Evolutionary conservation across 768 basidiomycete species (phyloP), one percentile per base, ranked within the genome.

Genomic region (Kwoniella bestiolae): DNA sequence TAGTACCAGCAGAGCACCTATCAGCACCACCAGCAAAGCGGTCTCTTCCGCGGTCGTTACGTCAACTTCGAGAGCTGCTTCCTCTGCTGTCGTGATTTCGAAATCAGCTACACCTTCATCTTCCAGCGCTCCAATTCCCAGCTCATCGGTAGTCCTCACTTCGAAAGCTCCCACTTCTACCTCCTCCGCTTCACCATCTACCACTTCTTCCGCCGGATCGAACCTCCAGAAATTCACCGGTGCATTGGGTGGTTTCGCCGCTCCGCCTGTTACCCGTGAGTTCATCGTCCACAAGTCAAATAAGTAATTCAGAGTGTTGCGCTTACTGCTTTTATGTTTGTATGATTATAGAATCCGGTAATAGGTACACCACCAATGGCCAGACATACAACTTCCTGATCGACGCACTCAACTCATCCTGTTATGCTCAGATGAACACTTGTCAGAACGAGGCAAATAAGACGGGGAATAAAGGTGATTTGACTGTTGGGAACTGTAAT

Each of bases 181-280:
- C 26, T 46, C 46, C 23, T 57, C 66, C 35, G 23, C 60, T 9
- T 45, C 60, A 3, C 21, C 64, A 23, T 46, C 50, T 4, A 28
- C 59, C 23, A 38, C 65, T 28, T 25, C 59, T 18, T 23, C 53
- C 26, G 46, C 46, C 35, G 45, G 23, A 3, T 9, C 52, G 14
- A 57, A 51, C 12, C 56, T 73, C 8, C 71, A 70, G 65, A 62
- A 60, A 11, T 73, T 57, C 63, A 66, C 44, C 0, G 71, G 71
- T 18, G 66, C 68, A 18, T 51, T 70, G 8, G 71, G 68, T 26
- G 68, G 66, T n/a, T 32, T 64, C 14, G 14, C 60, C n/a, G 68
- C 66, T 55, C 68, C 71, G 11, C 60, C 71, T n/a, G 71, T 73
- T 2, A 65, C 65, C 9, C 44, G 71, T 70, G 25, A 47, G 68